Base-by-base conservation (phyloP, 1,139 yeast genomes). In the Kurtzmaniella natalensis region DNA sequence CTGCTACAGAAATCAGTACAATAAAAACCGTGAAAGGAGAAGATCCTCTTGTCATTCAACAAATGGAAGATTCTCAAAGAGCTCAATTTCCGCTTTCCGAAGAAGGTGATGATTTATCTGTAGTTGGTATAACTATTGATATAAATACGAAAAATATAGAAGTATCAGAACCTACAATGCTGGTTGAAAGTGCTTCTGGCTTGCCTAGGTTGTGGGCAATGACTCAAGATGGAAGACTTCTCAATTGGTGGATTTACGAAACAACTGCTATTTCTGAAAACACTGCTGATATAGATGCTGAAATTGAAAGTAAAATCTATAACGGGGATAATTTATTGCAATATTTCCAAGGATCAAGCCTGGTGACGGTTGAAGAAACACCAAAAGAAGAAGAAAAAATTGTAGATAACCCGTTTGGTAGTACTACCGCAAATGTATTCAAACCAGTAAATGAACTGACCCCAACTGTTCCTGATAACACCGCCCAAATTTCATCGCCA, bases 31-130 rank as follows among this genome's bases (percentile, higher is more conserved):
- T 56, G 1, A 46, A 53, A 13, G 22, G 24, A 24, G 30, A 55
- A 3, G 38, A 41, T 2, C 29, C 51, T 5, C 28, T 39, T 6
- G 42, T 55, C 11, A 53, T 67, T 28, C 58, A 51, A 24, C 77
- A 80, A 16, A 55, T 71, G 3, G 84, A 81, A 45, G 96, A 87
- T 48, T 64, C 79, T 3, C 76, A 76, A 43, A 69, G 84, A 34
- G 92, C 95, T 0, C 72, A 74, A 10, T 64, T 85, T 42, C 95
- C 95, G 1, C 62, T 85, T 43, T 75, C 74, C 50, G 79, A 75
- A 11, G 80, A 70, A 2, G 76, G 72, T 25, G 81, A 75, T 33
- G 95, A 85, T 48, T 72, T 83, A 5, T 73, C 84, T 2, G 78
- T 89, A 0, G 60, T 83, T 15, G 95, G 95, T 2, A 45, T 83